Base-by-base conservation (phyloP, 164 flowering plant genomes). In the Aristolochia contorta region DNA sequence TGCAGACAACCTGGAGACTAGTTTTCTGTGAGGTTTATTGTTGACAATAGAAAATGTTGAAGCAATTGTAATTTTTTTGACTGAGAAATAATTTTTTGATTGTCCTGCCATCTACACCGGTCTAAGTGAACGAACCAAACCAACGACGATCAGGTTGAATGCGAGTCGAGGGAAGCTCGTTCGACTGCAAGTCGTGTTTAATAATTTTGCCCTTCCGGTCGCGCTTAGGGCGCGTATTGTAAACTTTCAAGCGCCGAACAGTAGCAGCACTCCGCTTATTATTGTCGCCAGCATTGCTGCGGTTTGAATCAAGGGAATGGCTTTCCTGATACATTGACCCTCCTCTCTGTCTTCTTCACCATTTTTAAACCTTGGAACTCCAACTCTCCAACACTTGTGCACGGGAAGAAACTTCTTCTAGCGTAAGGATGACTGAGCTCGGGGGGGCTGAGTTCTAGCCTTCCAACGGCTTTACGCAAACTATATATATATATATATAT, bases 181-280 rank as follows among this genome's bases (percentile, higher is more conserved):
- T 71, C 24, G 90, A 83, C 75, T 93, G 97, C 51, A 82, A 70
- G 43, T 87, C 97, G 45, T 90, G 74, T 71, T 72, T 82, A 65
- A 86, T 47, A 46, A 90, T 58, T 58, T 76, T 80, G 6, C 98
- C 98, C 37, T 74, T 68, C 10, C 77, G 30, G 72, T 82, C 66
- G 1, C 98, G 81, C 67, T 75, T 82, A 0, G 98, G 98, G 69
- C 85, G 70, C 19, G 75, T 57, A 24, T 92, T 83, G 71, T 87
- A 90, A 94, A 93, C 88, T 81, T 86, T 81, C 62, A 93, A 91
- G 24, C 98, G 91, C 65, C 96, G 94, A 51, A 93, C 98, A 1
- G 98, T 93, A 61, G 94, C 80, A 58, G 96, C 80, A 68, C 78
- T 84, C 15, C 98, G 86, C 7, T 47, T 75, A 54, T 51, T 64